Conservation (phyloP, 2,329 filamentous ascomycete genomes). For the Colletotrichum limetticola region DNA sequence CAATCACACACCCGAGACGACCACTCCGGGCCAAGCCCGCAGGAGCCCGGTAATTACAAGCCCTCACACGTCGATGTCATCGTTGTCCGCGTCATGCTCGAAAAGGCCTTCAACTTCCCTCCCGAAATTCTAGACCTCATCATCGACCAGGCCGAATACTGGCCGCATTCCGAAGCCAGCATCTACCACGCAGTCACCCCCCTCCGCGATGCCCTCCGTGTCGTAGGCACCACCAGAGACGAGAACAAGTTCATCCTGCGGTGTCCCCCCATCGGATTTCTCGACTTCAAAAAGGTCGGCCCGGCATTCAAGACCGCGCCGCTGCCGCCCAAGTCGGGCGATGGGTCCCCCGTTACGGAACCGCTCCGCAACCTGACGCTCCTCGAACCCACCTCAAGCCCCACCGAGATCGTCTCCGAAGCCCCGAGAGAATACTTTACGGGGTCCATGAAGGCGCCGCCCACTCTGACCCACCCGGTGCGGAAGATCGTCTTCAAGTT, state of each 20-base stretch:
- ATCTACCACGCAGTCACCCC: slow-evolving; percentile 39
- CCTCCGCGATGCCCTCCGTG: slow-evolving; percentile 37
- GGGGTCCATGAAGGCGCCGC: slow-evolving; percentile 41
- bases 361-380: slow-evolving; percentile 16
- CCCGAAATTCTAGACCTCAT: slow-evolving; percentile 66
- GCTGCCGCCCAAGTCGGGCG: slow-evolving; percentile 14
- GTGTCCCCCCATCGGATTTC: slow-evolving; percentile 48
- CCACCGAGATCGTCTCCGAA: slow-evolving; percentile 7
- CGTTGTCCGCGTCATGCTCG: slow-evolving; percentile 60
- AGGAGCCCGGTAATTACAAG: slow-evolving; percentile 32
- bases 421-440: slow-evolving; percentile 43
- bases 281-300: slow-evolving; percentile 22
- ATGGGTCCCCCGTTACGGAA: slow-evolving; percentile 15
- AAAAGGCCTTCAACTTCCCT: slow-evolving; percentile 56
- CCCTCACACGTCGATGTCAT: slow-evolving; percentile 61
- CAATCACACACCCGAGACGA: background rate
- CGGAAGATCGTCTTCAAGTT: slow-evolving; percentile 72
- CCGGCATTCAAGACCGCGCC: slow-evolving; percentile 24
- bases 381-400: background rate
- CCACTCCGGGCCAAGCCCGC: background rate
- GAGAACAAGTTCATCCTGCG: slow-evolving; percentile 50
- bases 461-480: slow-evolving; percentile 57
- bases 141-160: slow-evolving; percentile 71
- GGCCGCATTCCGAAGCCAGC: slow-evolving; percentile 59
- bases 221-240: slow-evolving; percentile 37